Evolutionary conservation across 139 green algal species (phyloP), one percentile per base, ranked within the genome.

Genomic region (Chlamydomonas sp.): DNA sequence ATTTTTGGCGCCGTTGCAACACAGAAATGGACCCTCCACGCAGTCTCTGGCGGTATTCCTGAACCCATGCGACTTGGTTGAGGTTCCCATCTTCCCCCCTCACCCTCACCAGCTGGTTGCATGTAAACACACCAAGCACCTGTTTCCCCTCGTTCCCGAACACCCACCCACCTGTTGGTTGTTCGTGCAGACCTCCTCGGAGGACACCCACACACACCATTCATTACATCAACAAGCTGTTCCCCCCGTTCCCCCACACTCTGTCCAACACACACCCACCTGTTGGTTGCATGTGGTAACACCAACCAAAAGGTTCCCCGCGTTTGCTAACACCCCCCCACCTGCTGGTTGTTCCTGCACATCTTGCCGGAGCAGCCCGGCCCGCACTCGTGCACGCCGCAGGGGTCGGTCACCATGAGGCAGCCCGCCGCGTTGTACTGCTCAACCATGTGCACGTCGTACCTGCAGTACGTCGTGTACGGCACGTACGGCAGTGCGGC

Each of bases 371-470:
- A 83, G 86, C 83, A 83, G 71, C 78, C 62, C 7, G 1, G 14
- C 15, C 49, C 14, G 85, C 91, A 93, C 82, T 93, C 92, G 78
- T 91, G 85, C 61, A 94, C 80, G 6, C 92, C 92, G 80, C 79
- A 84, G 9, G 64, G 64, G 68, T 92, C 79, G 2, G 83, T 93
- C 12, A 77, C n/a, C 80, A 80, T 86, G 63, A 93, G 74, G 66
- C 84, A 80, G 64, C 91, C 88, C n/a, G 67, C 74, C 18, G 20
- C n/a, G 83, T 88, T 88, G 83, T 88, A 88, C 83, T 81, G 74
- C 83, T 88, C 63, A 73, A 82, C 74, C 63, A 75, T 15, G 75
- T 88, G 83, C 1, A 74, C 49, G 17, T 73, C 75, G 83, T 88
- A 88, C n/a, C 83, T 88, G 31, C 31, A 49, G 31, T 49, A 49